phyloP scores from a whole-genome alignment of 78 protist genomes.

The Dictyostelium purpureum region DNA sequence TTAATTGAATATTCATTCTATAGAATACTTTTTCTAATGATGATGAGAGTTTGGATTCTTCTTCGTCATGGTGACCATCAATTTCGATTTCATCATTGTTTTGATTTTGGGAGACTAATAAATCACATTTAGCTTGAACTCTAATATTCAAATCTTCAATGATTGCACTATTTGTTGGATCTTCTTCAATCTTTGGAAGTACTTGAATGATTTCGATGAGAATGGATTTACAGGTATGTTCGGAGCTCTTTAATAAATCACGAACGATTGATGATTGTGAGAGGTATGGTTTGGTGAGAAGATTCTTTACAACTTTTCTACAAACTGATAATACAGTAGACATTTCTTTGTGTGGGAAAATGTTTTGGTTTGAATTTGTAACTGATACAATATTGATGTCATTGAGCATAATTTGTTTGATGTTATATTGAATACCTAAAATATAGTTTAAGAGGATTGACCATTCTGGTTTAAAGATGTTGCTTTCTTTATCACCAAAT shows the following conservation, averaged over 20 bases:
- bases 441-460: conserved; percentile 26
- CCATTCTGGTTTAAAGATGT: conserved; percentile 49
- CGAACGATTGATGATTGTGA: conserved; percentile 12
- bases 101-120: neutral
- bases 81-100: neutral
- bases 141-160: neutral
- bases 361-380: neutral
- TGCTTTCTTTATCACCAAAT: conserved; percentile 11
- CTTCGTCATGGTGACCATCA: neutral
- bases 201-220: neutral
- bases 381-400: conserved; percentile 10
- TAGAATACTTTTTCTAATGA: conserved; percentile 52
- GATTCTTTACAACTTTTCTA: conserved; percentile 59
- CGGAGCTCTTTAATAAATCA: conserved; percentile 19
- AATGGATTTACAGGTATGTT: conserved; percentile 1
- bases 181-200: conserved; percentile 16
- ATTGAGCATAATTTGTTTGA: conserved; percentile 65
- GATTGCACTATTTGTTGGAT: neutral
- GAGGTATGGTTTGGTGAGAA: conserved; percentile 32
- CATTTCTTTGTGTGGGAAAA: conserved; percentile 63
- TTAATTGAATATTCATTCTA: conserved; percentile 28
- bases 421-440: conserved; percentile 50
- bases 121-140: conserved; percentile 3
- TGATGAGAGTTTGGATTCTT: neutral
- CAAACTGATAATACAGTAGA: conserved; percentile 31